Conservation (phyloP, 352 stramenopile species). For the Poterioochromonas sp. region DNA sequence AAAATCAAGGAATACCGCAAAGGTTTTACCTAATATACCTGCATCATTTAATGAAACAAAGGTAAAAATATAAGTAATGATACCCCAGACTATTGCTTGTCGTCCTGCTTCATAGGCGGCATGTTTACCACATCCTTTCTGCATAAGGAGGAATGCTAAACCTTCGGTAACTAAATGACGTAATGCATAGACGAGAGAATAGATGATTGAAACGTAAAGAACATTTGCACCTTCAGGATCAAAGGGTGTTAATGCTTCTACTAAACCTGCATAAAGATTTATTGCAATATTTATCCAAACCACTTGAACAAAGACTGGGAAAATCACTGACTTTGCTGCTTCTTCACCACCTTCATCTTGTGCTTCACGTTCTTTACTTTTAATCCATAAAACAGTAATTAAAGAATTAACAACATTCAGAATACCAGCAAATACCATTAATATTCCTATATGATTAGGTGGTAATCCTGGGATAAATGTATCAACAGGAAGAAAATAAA, state of each 20-base stretch:
- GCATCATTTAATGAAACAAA: neutral
- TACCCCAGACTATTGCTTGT: neutral
- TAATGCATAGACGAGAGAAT: neutral
- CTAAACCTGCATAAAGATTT: neutral
- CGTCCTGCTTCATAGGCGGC: neutral
- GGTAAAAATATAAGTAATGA: neutral
- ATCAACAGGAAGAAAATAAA: slow-evolving; percentile 20
- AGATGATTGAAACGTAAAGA: neutral
- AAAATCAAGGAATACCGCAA: neutral
- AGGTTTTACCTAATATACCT: neutral
- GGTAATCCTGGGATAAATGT: neutral
- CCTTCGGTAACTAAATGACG: slow-evolving; percentile 11
- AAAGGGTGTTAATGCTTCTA: neutral
- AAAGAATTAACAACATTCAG: slow-evolving; percentile 15
- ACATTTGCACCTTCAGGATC: neutral
- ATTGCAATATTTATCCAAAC: neutral
- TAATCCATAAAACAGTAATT: slow-evolving; percentile 3
- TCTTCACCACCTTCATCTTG: neutral
- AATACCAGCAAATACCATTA: neutral
- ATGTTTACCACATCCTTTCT: slow-evolving; percentile 25
- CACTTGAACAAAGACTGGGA: slow-evolving; percentile 10
- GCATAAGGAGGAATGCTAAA: slow-evolving; percentile 14
- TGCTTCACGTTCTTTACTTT: slow-evolving; percentile 4
- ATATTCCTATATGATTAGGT: neutral
- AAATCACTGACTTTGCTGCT: slow-evolving; percentile 29